phyloP scores from a whole-genome alignment of 495 filamentous ascomycete species.

The Aspergillus coremiiformis region DNA sequence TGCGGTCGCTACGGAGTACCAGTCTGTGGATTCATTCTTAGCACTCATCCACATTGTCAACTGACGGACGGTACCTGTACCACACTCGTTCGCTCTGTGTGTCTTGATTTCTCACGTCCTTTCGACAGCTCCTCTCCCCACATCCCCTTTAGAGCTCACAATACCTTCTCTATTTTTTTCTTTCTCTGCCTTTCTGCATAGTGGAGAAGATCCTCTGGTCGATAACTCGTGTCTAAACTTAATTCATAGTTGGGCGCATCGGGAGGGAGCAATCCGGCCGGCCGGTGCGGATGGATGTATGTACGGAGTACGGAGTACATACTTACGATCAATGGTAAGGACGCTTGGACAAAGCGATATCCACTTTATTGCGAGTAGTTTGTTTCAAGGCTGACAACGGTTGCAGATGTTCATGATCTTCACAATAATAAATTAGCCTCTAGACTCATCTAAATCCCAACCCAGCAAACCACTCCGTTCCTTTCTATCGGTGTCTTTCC shows the following conservation, averaged over 20 bases:
- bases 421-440: background rate
- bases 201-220: background rate
- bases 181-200: background rate
- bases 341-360: conserved; percentile 15
- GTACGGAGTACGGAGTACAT: background rate
- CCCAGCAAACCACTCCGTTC: background rate
- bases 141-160: background rate
- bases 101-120: background rate
- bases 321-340: conserved; percentile 8
- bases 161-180: background rate
- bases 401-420: background rate
- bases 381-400: conserved; percentile 18
- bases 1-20: background rate
- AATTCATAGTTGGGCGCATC: conserved; percentile 3
- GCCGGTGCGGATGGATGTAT: conserved; percentile 9
- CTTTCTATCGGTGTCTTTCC: background rate
- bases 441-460: background rate
- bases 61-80: background rate
- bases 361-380: conserved; percentile 11
- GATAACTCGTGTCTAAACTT: conserved; percentile 4
- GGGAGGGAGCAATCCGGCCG: conserved; percentile 9
- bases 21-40: background rate
- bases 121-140: background rate
- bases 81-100: background rate
- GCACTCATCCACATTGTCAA: background rate